Evolutionary conservation across 257 asterid species (phyloP).

Genomic region (Rubia yunnanensis): DNA sequence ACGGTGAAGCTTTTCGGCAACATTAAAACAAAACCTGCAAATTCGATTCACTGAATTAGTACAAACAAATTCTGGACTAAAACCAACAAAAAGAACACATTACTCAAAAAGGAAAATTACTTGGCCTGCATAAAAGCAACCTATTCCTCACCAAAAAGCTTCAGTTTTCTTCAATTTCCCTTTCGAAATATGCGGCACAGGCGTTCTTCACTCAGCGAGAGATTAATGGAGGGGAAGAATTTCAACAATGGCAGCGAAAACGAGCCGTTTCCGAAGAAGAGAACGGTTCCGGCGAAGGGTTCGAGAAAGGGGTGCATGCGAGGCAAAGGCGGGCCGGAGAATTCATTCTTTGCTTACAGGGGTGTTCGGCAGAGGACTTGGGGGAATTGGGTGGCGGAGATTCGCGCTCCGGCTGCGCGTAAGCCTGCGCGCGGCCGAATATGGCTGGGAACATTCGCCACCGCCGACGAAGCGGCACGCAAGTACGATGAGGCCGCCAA

Average conservation of each 20-base stretch:
- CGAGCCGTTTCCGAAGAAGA: background rate
- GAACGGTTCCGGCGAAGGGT: slow-evolving; percentile 9
- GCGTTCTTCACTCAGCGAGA: slow-evolving; percentile 8
- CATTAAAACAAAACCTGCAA: background rate
- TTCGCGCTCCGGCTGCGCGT: slow-evolving; percentile 22
- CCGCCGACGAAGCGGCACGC: slow-evolving; percentile 21
- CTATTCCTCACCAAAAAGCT: background rate
- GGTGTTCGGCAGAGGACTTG: slow-evolving; percentile 31
- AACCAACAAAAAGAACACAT: background rate
- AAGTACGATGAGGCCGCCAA: slow-evolving; percentile 25
- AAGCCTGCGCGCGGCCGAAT: slow-evolving; percentile 2
- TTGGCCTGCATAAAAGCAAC: background rate
- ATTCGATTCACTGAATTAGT: too few species aligned
- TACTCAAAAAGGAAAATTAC: background rate
- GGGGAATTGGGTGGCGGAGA: slow-evolving; percentile 35
- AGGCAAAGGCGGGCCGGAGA: slow-evolving; percentile 31
- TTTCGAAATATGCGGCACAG: background rate
- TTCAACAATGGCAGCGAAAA: background rate
- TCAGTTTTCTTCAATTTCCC: background rate
- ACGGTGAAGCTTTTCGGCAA: background rate
- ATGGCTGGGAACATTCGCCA: slow-evolving; percentile 29
- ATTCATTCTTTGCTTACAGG: slow-evolving; percentile 11
- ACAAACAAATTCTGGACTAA: background rate
- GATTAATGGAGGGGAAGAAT: slow-evolving; percentile 9
- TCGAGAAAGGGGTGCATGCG: slow-evolving; percentile 19